A percentile compares a stretch with the other conserved stretches of the same genome.
Evolutionary conservation across 2,329 filamentous ascomycete species (phyloP).

Genomic region (Hypoxylon sp.): DNA sequence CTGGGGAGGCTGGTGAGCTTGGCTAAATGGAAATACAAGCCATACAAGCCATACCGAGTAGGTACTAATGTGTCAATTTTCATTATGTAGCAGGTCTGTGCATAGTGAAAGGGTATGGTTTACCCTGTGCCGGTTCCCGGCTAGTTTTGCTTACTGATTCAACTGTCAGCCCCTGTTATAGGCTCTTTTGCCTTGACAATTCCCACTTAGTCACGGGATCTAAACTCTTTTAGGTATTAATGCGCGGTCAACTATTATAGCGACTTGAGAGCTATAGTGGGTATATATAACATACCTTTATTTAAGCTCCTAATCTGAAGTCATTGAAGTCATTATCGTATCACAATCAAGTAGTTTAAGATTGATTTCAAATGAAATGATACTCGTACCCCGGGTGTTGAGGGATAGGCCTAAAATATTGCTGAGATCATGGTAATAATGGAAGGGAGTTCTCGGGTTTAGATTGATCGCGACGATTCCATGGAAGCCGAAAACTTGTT

Average conservation of each 20-base stretch:
- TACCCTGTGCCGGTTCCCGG: constrained; percentile 25
- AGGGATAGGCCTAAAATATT: neutral
- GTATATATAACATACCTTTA: constrained; percentile 37
- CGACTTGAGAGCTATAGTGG: constrained; percentile 19
- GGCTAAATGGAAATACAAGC: constrained; percentile 16
- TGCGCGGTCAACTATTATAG: constrained; percentile 10
- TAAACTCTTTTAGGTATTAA: constrained; percentile 33
- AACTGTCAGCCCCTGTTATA: constrained; percentile 25
- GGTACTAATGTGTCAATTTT: constrained; percentile 15
- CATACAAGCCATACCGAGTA: constrained; percentile 12
- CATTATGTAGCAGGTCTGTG: constrained; percentile 3
- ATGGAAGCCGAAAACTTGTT: constrained; percentile 6
- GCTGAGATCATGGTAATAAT: neutral
- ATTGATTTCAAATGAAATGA: constrained; percentile 13
- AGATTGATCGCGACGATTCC: constrained; percentile 7
- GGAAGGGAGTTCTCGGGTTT: neutral
- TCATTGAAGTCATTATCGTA: constrained; percentile 28
- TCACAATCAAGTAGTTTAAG: constrained; percentile 6
- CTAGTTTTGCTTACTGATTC: constrained; percentile 20
- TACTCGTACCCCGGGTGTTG: constrained; percentile 14
- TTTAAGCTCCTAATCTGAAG: constrained; percentile 15
- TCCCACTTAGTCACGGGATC: constrained; percentile 32
- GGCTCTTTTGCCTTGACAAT: constrained; percentile 25
- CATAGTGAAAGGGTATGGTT: constrained; percentile 8
- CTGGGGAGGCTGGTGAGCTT: constrained; percentile 9